These are phyloP conservation scores for Picea abies DNA, from an alignment of 83 land plant species.

Conservation along the genomic window DNA sequence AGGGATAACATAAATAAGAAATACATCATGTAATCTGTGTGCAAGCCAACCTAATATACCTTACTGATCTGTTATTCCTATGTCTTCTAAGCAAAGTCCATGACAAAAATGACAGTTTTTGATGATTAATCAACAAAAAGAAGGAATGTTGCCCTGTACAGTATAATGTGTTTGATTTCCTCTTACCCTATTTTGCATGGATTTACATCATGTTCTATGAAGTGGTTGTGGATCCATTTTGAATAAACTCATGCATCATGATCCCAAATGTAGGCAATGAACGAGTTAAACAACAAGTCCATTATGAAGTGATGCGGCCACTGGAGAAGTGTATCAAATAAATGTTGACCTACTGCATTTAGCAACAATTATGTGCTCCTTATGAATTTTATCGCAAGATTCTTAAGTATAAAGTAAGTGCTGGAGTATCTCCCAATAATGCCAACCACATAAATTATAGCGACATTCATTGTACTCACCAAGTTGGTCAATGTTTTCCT, in stretches of 20 bases:
- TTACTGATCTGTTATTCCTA: not conserved
- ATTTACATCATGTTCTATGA: not conserved
- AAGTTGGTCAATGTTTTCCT: not conserved
- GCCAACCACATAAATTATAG: not conserved
- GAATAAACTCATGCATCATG: too few relatives aligned
- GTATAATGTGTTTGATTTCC: not conserved
- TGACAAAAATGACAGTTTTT: not conserved
- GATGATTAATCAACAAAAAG: not conserved
- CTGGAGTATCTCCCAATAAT: not conserved
- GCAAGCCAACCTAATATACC: not conserved
- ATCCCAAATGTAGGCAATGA: not conserved
- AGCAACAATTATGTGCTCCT: not conserved
- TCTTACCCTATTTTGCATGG: not conserved
- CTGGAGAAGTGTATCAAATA: not conserved
- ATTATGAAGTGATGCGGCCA: not conserved
- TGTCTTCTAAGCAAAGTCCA: not conserved
- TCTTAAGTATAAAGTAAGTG: not conserved
- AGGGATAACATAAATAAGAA: not conserved
- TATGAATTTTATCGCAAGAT: too few relatives aligned
- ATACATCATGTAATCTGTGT: not conserved
- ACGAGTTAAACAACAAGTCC: not conserved
- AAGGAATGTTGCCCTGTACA: not conserved
- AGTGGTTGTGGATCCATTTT: too few relatives aligned
- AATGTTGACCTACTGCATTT: not conserved
- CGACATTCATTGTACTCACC: not conserved